Conservation (phyloP, 768 basidiomycete genomes). For the Daedalea quercina region DNA sequence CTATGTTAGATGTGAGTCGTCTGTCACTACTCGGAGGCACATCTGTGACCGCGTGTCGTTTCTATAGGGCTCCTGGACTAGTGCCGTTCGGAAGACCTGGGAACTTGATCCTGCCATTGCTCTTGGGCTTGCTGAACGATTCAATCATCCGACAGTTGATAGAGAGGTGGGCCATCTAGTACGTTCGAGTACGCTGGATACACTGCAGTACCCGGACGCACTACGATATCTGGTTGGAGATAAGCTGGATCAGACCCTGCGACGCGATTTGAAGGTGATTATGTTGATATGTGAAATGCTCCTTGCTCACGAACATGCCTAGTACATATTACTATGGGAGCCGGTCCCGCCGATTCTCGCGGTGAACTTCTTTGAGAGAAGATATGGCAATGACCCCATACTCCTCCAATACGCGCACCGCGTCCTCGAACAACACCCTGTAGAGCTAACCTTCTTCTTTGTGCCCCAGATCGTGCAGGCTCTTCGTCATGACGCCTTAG, state of each 20-base stretch:
- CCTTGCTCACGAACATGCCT: conserved; percentile 4
- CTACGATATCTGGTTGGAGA: conserved; percentile 77
- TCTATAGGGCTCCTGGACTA: conserved; percentile 55
- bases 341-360: conserved; percentile 82
- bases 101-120: conserved; percentile 76
- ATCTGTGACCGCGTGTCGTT: not conserved
- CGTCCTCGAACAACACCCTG: conserved; percentile 90
- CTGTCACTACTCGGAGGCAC: not conserved
- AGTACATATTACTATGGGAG: conserved; percentile 88
- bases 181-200: conserved; percentile 61
- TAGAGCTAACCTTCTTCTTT: conserved; percentile 95
- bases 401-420: conserved; percentile 95
- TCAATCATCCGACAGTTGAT: conserved; percentile 60
- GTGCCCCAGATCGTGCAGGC: conserved; percentile 98
- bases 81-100: conserved; percentile 73
- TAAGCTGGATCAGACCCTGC: conserved; percentile 45
- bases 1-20: conserved; percentile 51
- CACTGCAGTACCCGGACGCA: conserved; percentile 75
- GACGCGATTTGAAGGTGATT: conserved; percentile 69
- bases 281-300: not conserved
- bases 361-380: conserved; percentile 78
- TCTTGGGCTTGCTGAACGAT: conserved; percentile 80
- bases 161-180: conserved; percentile 74
- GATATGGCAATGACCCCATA: conserved; percentile 76
- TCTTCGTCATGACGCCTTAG: conserved; percentile 81